phyloP scores from a whole-genome alignment of 2,329 filamentous ascomycete species.

The Dactylellina haptotyla region DNA sequence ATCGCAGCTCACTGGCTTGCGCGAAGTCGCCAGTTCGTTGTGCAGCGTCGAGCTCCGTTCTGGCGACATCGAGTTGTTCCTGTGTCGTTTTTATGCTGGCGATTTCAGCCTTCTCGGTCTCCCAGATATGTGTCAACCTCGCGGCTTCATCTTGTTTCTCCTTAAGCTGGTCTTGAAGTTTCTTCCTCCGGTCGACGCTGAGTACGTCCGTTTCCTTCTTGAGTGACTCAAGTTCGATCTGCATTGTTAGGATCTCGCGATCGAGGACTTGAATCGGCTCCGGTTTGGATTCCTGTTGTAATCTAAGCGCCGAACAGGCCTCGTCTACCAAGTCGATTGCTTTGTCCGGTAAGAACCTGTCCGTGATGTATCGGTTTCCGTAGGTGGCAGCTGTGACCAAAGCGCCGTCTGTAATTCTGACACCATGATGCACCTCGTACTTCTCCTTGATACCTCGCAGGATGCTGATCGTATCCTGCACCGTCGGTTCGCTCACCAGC shows the following conservation, averaged over 20 bases:
- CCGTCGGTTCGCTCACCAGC: constrained; percentile 86
- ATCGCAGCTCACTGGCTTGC: constrained; percentile 88
- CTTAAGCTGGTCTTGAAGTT: constrained; percentile 80
- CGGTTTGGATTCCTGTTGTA: constrained; percentile 97
- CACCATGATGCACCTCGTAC: constrained; percentile 97
- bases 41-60: constrained; percentile 84
- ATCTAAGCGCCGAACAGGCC: constrained; percentile 84
- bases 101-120: constrained; percentile 86
- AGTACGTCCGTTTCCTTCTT: constrained; percentile 92
- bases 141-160: constrained; percentile 78
- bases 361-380: constrained; percentile 95
- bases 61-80: constrained; percentile 85
- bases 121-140: constrained; percentile 84
- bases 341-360: constrained; percentile 94
- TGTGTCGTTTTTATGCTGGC: constrained; percentile 87
- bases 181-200: constrained; percentile 86
- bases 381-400: constrained; percentile 90
- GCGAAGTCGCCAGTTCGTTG: constrained; percentile 89
- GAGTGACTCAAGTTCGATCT: constrained; percentile 93
- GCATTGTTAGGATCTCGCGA: constrained; percentile 94
- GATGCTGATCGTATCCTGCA: constrained; percentile 94
- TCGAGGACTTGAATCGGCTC: constrained; percentile 93
- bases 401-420: constrained; percentile 90
- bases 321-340: constrained; percentile 97
- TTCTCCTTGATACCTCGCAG: constrained; percentile 93